Base-by-base conservation (phyloP, 352 stramenopile species). In the Thalassiosira livingstoniorum region DNA sequence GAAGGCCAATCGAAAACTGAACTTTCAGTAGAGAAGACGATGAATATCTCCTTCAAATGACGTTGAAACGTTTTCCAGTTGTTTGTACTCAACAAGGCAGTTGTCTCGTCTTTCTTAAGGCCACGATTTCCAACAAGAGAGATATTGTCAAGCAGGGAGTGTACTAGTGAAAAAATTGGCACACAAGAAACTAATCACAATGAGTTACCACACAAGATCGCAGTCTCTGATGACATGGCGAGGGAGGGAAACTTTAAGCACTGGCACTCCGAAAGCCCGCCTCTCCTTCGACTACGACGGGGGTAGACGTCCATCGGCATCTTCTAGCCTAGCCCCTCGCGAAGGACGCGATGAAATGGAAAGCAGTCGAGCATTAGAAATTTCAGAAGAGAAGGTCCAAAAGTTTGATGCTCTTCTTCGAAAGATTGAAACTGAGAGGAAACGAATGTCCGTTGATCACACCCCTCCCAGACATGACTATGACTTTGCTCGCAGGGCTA, bases 401-500 rank as follows among this genome's bases (percentile, higher is more conserved):
- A 75, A 75, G 29, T 55, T 54, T 54, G 66, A 75, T 54, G 11
- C 5, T 31, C 54, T 63, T 32, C 54, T 63, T 32, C 15, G 27
- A 51, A 27, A 18, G 32, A 67, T 37, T 31, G 21, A 39, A 51
- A 25, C 43, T 37, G 29, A 53, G 27, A 32, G 15, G 32, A 51
- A 5, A 5, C n/a, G n/a, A 25, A 60, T 31, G 54, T 75, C n/a
- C 7, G 66, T 11, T n/a, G 42, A 27, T 37, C 0, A 55, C 10
- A 7, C 32, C 37, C 4, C 25, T 31, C 11, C 63, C 43, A 2
- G 43, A 25, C 21, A 58, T 7, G 11, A 58, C 11, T 75, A 67
- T 58, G 64, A 61, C 29, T 84, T 73, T 75, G 67, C 76, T 11
- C 45, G 67, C 25, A 42, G 76, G 64, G 76, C 76, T 10, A 68